Conservation (phyloP, 768 basidiomycete species). For the Podaxis rugospora region DNA sequence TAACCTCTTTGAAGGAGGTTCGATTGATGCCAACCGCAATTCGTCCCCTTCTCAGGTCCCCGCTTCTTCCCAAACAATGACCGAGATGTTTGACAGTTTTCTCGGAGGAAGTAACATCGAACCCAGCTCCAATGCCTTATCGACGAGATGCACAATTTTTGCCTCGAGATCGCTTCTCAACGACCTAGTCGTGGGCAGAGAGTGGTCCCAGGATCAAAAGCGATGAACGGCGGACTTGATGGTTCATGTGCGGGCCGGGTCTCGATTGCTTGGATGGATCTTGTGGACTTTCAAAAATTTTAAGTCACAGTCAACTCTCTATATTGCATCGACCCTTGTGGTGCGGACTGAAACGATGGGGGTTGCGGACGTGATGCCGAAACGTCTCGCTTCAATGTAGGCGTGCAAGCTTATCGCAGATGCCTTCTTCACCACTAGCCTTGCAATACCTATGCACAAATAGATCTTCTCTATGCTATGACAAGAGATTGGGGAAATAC, state of each 20-base stretch:
- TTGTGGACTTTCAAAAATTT: neutral
- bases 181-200: neutral
- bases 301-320: neutral
- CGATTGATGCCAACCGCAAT: constrained; percentile 5
- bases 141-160: neutral
- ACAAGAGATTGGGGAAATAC: neutral
- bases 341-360: neutral
- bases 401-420: too few relatives aligned
- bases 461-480: neutral
- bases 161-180: neutral
- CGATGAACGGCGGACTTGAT: neutral
- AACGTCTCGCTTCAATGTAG: too few relatives aligned
- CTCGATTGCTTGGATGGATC: neutral
- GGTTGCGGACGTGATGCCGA: neutral
- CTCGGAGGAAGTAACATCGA: neutral
- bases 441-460: neutral
- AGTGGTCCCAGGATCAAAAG: neutral
- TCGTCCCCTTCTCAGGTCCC: neutral
- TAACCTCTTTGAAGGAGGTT: neutral
- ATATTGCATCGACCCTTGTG: constrained; percentile 4
- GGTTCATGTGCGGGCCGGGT: neutral
- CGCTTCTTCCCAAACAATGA: neutral
- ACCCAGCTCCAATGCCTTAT: neutral
- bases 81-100: neutral
- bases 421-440: too few relatives aligned